phyloP scores from a whole-genome alignment of 495 filamentous ascomycete genomes.

The Aspergillus egyptiacus region DNA sequence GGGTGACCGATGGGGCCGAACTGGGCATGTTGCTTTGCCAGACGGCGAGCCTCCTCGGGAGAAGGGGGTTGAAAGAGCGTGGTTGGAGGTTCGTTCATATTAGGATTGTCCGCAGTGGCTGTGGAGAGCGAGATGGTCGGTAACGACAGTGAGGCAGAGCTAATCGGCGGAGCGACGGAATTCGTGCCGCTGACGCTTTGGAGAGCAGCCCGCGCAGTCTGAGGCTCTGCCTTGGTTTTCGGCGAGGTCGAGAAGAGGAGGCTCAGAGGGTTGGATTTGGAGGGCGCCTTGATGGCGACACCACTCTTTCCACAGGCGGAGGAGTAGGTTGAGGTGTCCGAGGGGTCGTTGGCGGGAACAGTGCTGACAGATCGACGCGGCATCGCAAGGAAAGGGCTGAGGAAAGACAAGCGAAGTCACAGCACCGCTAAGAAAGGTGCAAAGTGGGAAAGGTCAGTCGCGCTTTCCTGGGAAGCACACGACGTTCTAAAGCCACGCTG shows the following conservation, averaged over 20 bases:
- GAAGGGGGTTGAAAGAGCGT: constrained; percentile 88
- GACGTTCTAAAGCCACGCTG: neutral
- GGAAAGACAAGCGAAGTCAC: constrained; percentile 17
- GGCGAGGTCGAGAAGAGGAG: constrained; percentile 56
- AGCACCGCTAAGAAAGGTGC: constrained; percentile 12
- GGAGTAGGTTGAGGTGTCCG: constrained; percentile 39
- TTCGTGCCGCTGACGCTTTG: constrained; percentile 50
- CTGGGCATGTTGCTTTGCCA: constrained; percentile 78
- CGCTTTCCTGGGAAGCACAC: constrained; percentile 8
- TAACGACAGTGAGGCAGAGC: constrained; percentile 67
- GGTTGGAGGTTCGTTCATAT: constrained; percentile 64
- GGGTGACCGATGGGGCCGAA: constrained; percentile 80
- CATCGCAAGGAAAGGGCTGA: constrained; percentile 44
- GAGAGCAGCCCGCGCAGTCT: constrained; percentile 49
- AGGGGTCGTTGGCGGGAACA: constrained; percentile 41
- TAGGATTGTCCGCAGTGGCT: constrained; percentile 71
- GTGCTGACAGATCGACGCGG: constrained; percentile 49
- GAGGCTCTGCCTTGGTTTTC: constrained; percentile 45
- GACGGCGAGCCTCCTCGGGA: constrained; percentile 69
- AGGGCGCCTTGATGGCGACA: constrained; percentile 43
- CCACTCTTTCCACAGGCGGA: constrained; percentile 46
- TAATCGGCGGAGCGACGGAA: constrained; percentile 55
- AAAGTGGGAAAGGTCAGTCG: constrained; percentile 7
- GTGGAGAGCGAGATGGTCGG: constrained; percentile 91
- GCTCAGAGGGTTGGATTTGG: constrained; percentile 58